These are phyloP conservation scores for Penicillium paradoxum DNA, from an alignment of 495 filamentous ascomycete genomes.

Conservation along the genomic window DNA sequence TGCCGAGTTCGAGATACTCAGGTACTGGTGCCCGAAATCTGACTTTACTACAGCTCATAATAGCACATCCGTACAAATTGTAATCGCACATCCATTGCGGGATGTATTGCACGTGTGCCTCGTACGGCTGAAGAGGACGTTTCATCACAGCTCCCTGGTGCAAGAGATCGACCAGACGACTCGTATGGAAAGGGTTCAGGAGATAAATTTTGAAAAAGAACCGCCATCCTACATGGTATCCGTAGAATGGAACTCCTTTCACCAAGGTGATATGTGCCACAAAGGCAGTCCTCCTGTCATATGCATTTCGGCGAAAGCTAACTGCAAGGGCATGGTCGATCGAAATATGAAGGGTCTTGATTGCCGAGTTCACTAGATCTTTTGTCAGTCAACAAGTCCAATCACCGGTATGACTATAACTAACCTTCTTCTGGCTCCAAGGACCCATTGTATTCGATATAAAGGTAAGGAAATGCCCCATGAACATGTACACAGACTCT, in stretches of 20 bases:
- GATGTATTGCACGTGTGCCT: constrained; percentile 86
- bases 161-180: constrained; percentile 75
- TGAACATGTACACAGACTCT: constrained; percentile 96
- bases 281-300: constrained; percentile 61
- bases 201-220: constrained; percentile 94
- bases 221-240: constrained; percentile 85
- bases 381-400: background rate
- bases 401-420: background rate
- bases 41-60: constrained; percentile 65
- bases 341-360: constrained; percentile 65
- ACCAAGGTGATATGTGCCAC: constrained; percentile 87
- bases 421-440: constrained; percentile 62
- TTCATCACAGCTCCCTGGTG: constrained; percentile 83
- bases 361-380: constrained; percentile 59
- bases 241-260: constrained; percentile 94
- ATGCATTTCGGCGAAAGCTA: constrained; percentile 70
- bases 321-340: constrained; percentile 82
- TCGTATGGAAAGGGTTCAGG: constrained; percentile 77
- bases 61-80: constrained; percentile 90
- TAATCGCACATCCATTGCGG: constrained; percentile 98
- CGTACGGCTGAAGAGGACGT: constrained; percentile 79
- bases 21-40: constrained; percentile 76
- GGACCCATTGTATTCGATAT: constrained; percentile 75
- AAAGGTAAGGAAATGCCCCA: constrained; percentile 92
- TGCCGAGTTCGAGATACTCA: constrained; percentile 51